A percentile compares a stretch with the other conserved stretches of the same genome.
phyloP scores from a whole-genome alignment of 2,329 filamentous ascomycete genomes.

The Scytalidium lignicola region DNA sequence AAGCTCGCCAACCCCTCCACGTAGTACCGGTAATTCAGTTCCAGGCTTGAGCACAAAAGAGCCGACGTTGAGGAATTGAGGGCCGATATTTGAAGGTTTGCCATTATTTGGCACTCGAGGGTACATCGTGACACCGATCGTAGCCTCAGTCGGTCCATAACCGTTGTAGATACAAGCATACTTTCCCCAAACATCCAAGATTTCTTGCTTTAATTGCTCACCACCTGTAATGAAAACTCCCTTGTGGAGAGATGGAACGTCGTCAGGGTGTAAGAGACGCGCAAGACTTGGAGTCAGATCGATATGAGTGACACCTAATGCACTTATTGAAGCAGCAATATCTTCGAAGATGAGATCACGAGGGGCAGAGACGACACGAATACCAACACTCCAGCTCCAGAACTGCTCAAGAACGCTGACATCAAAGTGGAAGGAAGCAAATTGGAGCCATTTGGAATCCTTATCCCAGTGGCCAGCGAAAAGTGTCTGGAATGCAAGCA shows the following conservation, averaged over 20 bases:
- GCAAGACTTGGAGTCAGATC: constrained; percentile 88
- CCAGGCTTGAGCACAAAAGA: constrained; percentile 70
- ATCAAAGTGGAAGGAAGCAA: constrained; percentile 92
- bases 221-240: constrained; percentile 94
- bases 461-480: constrained; percentile 71
- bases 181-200: constrained; percentile 79
- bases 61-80: constrained; percentile 82
- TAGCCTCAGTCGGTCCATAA: constrained; percentile 87
- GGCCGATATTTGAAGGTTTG: constrained; percentile 82
- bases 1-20: constrained; percentile 79
- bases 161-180: constrained; percentile 83
- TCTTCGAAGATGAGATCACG: constrained; percentile 84
- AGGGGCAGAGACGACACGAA: constrained; percentile 76
- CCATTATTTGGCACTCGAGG: constrained; percentile 73
- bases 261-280: constrained; percentile 68
- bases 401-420: constrained; percentile 92
- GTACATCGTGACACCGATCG: constrained; percentile 88
- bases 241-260: constrained; percentile 71
- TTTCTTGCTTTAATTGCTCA: constrained; percentile 82
- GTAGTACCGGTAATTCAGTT: constrained; percentile 65
- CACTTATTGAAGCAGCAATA: constrained; percentile 65
- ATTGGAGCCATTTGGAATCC: constrained; percentile 80
- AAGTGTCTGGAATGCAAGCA: constrained; percentile 77
- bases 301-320: constrained; percentile 77
- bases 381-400: constrained; percentile 91